Percentiles rank a stretch among this genome's conserved stretches.
Conservation (phyloP, 108 stramenopile genomes). For the Craspedostauros australis region DNA sequence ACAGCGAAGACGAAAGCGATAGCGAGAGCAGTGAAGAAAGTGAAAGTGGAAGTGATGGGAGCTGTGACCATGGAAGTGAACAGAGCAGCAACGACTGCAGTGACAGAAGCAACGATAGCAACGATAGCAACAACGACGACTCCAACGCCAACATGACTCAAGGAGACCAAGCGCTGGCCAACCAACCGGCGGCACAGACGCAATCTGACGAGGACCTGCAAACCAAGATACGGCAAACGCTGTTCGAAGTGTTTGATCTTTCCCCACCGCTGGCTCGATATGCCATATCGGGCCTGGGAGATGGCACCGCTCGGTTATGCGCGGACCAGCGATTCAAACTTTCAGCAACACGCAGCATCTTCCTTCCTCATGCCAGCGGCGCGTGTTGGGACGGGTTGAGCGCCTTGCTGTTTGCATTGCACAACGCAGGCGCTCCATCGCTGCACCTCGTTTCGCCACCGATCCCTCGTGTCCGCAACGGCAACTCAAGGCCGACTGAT, state of each 20-base stretch:
- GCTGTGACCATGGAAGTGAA: too few relatives aligned
- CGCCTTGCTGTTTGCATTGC: constrained; percentile 44
- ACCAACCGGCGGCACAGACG: neutral
- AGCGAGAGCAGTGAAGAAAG: too few relatives aligned
- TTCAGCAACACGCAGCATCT: constrained; percentile 31
- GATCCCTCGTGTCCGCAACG: neutral
- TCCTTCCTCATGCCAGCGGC: constrained; percentile 12
- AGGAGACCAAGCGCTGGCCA: neutral
- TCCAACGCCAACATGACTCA: neutral
- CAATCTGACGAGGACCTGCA: neutral
- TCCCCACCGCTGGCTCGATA: constrained; percentile 44
- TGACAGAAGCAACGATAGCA: neutral
- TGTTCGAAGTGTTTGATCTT: constrained; percentile 1
- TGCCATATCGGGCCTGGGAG: constrained; percentile 53
- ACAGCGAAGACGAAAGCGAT: neutral
- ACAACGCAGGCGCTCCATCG: constrained; percentile 36
- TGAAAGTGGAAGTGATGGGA: too few relatives aligned
- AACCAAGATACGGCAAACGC: neutral
- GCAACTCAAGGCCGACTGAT: too few relatives aligned
- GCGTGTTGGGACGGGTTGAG: constrained; percentile 39
- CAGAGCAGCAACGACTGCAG: neutral
- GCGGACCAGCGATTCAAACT: constrained; percentile 70
- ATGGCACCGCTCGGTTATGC: constrained; percentile 45
- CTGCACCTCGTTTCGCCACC: constrained; percentile 23
- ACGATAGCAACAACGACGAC: neutral